Evolutionary conservation across 805 yeast species (phyloP).

Genomic region (Candida argentea): DNA sequence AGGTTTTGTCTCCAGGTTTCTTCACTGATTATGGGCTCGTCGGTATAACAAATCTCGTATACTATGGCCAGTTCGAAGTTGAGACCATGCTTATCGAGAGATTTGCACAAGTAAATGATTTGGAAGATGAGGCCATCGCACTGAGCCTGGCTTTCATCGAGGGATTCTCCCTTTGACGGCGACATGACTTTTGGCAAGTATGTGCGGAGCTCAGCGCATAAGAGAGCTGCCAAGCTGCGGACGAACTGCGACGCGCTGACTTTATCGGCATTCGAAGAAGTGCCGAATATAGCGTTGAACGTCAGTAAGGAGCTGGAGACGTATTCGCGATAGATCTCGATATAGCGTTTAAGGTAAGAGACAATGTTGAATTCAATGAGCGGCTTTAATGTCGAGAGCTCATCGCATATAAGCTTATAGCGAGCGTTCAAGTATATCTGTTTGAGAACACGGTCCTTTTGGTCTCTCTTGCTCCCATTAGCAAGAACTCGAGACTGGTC

Average conservation of each 20-base stretch:
- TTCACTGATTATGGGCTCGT: constrained; percentile 16
- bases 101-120: constrained; percentile 79
- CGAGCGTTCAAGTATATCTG: constrained; percentile 60
- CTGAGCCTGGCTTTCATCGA: constrained; percentile 28
- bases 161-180: constrained; percentile 5
- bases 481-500: constrained; percentile 1
- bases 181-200: constrained; percentile 14
- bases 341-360: constrained; percentile 62
- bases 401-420: constrained; percentile 53
- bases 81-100: constrained; percentile 60
- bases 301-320: constrained; percentile 65
- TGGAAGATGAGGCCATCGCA: constrained; percentile 70
- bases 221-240: constrained; percentile 17
- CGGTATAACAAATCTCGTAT: constrained; percentile 23
- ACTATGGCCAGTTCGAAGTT: constrained; percentile 55
- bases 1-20: constrained; percentile 26
- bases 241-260: constrained; percentile 20
- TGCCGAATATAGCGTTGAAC: constrained; percentile 48
- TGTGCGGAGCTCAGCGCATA: constrained; percentile 12
- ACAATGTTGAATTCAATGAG: constrained; percentile 42
- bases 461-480: constrained; percentile 2
- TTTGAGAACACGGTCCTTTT: constrained; percentile 22
- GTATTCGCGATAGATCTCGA: constrained; percentile 80
- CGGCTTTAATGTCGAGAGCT: constrained; percentile 48
- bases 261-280: constrained; percentile 11